These are phyloP conservation scores for Phyllosticta capitalensis DNA, from an alignment of 2,329 filamentous ascomycete species.

Conservation along the genomic window DNA sequence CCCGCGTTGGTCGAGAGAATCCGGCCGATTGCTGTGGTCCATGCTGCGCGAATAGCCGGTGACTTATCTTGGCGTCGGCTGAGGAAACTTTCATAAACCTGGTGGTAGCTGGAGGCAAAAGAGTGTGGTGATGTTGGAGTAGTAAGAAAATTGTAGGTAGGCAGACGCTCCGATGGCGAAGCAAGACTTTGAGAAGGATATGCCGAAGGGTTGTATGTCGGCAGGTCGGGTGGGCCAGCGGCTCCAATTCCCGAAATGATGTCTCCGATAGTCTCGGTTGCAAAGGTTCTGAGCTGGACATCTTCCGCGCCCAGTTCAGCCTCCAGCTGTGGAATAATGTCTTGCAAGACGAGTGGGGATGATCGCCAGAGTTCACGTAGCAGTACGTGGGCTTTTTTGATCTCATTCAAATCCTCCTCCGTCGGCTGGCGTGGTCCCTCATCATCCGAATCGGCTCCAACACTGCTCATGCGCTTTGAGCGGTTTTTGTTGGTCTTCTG, in stretches of 20 bases:
- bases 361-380: constrained; percentile 91
- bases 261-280: constrained; percentile 89
- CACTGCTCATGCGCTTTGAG: constrained; percentile 19
- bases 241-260: constrained; percentile 91
- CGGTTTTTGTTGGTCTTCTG: constrained; percentile 38
- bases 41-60: constrained; percentile 69
- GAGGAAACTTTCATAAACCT: constrained; percentile 75
- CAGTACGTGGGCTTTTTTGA: constrained; percentile 80
- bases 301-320: constrained; percentile 88
- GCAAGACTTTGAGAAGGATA: constrained; percentile 66
- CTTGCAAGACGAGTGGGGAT: constrained; percentile 76
- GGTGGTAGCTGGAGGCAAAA: constrained; percentile 72
- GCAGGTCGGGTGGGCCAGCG: constrained; percentile 68
- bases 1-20: constrained; percentile 89
- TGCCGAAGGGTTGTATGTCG: constrained; percentile 66
- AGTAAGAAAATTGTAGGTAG: constrained; percentile 54
- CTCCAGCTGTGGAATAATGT: constrained; percentile 89
- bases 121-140: constrained; percentile 81
- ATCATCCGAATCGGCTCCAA: constrained; percentile 33
- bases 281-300: constrained; percentile 71
- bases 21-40: constrained; percentile 74
- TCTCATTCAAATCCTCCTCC: constrained; percentile 76
- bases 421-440: constrained; percentile 52
- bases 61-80: constrained; percentile 82
- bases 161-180: constrained; percentile 19